Percentiles rank a stretch among this genome's conserved stretches.
These are phyloP conservation scores for Calonectria pseudoreteaudii DNA, from an alignment of 2,329 filamentous ascomycete species.

Conservation along the genomic window DNA sequence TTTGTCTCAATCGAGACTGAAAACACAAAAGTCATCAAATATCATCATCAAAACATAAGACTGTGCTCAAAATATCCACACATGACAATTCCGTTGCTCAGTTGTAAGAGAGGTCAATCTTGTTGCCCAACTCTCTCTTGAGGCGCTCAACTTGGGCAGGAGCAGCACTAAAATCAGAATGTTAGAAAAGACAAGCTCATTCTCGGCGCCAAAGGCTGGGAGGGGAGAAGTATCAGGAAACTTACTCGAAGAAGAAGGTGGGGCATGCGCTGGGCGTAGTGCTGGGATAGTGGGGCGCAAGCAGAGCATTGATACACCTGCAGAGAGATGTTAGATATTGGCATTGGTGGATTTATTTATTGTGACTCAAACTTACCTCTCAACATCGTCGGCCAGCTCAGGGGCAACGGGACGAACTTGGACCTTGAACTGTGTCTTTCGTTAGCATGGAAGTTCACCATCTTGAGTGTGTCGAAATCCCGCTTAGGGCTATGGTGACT, in stretches of 20 bases:
- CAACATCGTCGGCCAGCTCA: background rate
- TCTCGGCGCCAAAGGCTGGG: too few relatives aligned
- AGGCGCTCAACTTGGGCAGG: fast-evolving
- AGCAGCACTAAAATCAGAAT: background rate
- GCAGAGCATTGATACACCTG: background rate
- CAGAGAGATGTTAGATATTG: background rate
- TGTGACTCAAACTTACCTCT: background rate
- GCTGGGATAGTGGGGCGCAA: background rate
- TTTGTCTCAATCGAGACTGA: background rate
- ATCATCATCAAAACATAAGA: background rate
- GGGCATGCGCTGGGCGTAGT: background rate
- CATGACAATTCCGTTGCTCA: background rate
- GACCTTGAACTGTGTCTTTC: background rate
- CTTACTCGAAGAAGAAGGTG: background rate
- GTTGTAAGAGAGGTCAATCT: background rate
- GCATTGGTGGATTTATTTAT: background rate
- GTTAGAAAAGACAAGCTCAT: background rate
- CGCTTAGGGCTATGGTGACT: too few relatives aligned
- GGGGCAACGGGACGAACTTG: background rate
- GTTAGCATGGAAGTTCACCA: background rate
- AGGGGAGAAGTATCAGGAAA: background rate
- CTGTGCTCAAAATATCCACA: background rate
- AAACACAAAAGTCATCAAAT: background rate
- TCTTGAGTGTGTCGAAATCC: too few relatives aligned
- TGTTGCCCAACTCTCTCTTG: background rate